Percentiles rank a stretch among this genome's conserved stretches.
Evolutionary conservation across 768 basidiomycete genomes (phyloP).

Genomic region (Boletus bicolor): DNA sequence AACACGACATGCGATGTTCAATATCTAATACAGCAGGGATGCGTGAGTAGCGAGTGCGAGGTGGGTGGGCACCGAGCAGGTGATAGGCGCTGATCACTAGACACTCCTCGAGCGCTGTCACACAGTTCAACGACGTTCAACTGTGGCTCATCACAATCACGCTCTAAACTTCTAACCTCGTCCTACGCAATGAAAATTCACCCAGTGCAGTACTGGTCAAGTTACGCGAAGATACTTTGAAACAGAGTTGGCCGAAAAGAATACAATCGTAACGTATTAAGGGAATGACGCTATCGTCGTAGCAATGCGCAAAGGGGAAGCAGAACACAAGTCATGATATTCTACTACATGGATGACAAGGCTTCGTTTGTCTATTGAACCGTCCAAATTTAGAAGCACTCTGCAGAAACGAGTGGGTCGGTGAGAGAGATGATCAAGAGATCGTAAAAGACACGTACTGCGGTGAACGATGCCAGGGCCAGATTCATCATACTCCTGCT

Average conservation of each 20-base stretch:
- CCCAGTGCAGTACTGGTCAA: neutral
- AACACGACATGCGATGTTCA: too few relatives aligned
- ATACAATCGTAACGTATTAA: conserved; percentile 25
- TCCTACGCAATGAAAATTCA: neutral
- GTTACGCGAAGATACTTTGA: neutral
- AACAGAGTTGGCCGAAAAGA: conserved; percentile 6
- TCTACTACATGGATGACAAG: conserved; percentile 27
- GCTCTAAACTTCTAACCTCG: too few relatives aligned
- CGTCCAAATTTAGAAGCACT: conserved; percentile 25
- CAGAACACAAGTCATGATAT: conserved; percentile 17
- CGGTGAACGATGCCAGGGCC: conserved; percentile 79
- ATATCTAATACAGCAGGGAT: too few relatives aligned
- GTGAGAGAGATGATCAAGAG: neutral
- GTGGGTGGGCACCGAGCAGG: too few relatives aligned
- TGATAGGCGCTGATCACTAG: too few relatives aligned
- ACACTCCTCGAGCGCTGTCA: too few relatives aligned
- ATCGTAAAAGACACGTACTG: conserved; percentile 43
- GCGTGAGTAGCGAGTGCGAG: too few relatives aligned
- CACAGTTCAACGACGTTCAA: too few relatives aligned
- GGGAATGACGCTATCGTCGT: conserved; percentile 9
- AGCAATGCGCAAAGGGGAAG: conserved; percentile 14
- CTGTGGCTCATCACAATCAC: too few relatives aligned
- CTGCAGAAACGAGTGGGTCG: conserved; percentile 2
- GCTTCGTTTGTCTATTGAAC: conserved; percentile 21
- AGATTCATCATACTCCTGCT: conserved; percentile 89